Evolutionary conservation across 176 grass and related monocot genomes (phyloP).

Genomic region (Phoenix roebelenii): DNA sequence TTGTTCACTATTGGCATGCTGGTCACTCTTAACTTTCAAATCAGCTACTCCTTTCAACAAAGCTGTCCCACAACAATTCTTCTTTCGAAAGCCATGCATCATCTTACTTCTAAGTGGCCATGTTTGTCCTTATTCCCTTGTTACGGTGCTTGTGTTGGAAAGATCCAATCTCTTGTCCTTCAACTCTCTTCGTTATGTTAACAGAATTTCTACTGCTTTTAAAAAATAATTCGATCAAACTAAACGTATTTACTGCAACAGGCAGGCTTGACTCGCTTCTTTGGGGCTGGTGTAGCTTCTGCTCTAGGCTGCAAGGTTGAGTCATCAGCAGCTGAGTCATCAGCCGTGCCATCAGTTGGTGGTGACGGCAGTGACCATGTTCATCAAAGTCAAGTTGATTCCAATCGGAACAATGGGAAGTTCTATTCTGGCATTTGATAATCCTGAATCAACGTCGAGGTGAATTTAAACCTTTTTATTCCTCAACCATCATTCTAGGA

Average conservation of each 20-base stretch:
- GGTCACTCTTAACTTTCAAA: too few species aligned
- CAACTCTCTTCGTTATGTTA: too few species aligned
- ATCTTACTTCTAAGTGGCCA: too few species aligned
- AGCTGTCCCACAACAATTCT: too few species aligned
- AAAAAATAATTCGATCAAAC: not conserved
- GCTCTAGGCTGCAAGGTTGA: conserved; percentile 42
- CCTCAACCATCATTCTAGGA: conserved; percentile 53
- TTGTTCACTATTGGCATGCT: too few species aligned
- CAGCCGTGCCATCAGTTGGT: conserved; percentile 8
- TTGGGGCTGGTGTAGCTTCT: conserved; percentile 28
- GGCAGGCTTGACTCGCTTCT: conserved; percentile 7
- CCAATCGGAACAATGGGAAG: conserved; percentile 43
- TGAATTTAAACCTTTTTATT: conserved; percentile 56
- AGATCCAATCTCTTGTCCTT: not conserved
- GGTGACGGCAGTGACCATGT: conserved; percentile 26
- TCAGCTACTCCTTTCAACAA: too few species aligned
- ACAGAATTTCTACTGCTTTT: too few species aligned
- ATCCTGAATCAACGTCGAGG: conserved; percentile 46
- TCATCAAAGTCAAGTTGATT: conserved; percentile 19
- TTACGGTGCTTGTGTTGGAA: conserved; percentile 4
- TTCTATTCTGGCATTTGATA: conserved; percentile 25
- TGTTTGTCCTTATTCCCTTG: too few species aligned
- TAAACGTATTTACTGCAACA: conserved; percentile 16
- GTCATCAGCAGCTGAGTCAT: conserved; percentile 21
- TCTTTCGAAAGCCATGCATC: too few species aligned